These are phyloP conservation scores for Trametes cingulata DNA, from an alignment of 768 basidiomycete species.

Conservation along the genomic window DNA sequence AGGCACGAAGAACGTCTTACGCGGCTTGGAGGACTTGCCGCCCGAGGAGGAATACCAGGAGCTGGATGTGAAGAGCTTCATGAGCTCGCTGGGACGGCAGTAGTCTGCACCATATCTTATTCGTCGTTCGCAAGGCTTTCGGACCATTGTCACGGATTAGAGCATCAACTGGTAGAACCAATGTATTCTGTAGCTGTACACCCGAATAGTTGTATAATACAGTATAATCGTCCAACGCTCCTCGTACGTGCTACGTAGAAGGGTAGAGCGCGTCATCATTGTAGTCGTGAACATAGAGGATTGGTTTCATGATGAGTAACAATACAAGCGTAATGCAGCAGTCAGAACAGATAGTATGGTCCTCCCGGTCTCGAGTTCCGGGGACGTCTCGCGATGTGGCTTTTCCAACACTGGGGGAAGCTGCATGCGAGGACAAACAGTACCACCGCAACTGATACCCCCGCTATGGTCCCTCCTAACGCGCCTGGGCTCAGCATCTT, in stretches of 20 bases:
- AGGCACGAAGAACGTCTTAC: constrained; percentile 81
- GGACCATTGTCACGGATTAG: constrained; percentile 20
- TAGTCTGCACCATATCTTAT: constrained; percentile 30
- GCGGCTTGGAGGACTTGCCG: constrained; percentile 89
- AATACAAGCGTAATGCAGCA: not conserved
- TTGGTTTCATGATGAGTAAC: not conserved
- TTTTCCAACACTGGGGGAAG: constrained; percentile 27
- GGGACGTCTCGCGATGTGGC: constrained; percentile 14
- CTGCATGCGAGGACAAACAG: constrained; percentile 29
- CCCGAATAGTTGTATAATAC: constrained; percentile 23
- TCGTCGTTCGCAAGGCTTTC: constrained; percentile 21
- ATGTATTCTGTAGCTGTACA: constrained; percentile 24
- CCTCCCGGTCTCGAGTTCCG: constrained; percentile 22
- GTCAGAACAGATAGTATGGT: constrained; percentile 25
- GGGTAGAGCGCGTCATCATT: too few relatives aligned
- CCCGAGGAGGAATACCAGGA: constrained; percentile 91
- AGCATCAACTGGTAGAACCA: constrained; percentile 17
- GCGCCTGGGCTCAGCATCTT: constrained; percentile 21
- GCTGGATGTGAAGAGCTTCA: constrained; percentile 83
- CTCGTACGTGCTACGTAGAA: too few relatives aligned
- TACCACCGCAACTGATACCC: constrained; percentile 25
- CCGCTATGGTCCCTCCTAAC: constrained; percentile 31
- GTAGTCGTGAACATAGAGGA: not conserved
- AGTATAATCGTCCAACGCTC: constrained; percentile 6
- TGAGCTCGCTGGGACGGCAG: constrained; percentile 70